Conservation (phyloP, 306 rosid genomes). For the Lathyrus tuberosus region DNA sequence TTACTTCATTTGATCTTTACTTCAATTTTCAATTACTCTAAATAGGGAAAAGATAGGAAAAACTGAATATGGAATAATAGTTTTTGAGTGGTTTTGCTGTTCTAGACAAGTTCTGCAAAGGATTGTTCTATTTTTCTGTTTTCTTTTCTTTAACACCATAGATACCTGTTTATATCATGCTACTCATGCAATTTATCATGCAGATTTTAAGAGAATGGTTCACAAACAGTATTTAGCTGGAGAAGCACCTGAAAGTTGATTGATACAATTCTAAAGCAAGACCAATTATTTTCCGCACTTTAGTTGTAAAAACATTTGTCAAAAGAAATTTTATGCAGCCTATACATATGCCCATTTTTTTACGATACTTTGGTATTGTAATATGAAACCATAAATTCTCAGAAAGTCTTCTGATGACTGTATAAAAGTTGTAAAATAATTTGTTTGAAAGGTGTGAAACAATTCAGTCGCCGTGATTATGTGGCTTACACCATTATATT, state of each 20-base stretch:
- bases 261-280: constrained; percentile 19
- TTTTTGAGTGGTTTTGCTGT: too few species aligned
- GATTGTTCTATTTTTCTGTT: too few species aligned
- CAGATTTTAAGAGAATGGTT: constrained; percentile 88
- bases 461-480: background rate
- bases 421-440: constrained; percentile 33
- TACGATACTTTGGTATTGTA: constrained; percentile 34
- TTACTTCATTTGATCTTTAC: constrained; percentile 24
- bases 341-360: constrained; percentile 33
- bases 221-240: constrained; percentile 81
- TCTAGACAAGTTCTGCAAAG: too few species aligned
- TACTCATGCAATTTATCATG: constrained; percentile 23
- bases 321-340: constrained; percentile 34
- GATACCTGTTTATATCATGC: too few species aligned
- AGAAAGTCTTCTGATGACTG: constrained; percentile 34
- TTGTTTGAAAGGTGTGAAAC: constrained; percentile 21
- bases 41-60: too few species aligned
- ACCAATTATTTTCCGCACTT: constrained; percentile 25
- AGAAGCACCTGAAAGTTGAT: constrained; percentile 76
- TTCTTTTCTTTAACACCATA: too few species aligned
- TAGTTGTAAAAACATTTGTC: constrained; percentile 43
- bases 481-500: constrained; percentile 19
- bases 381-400: constrained; percentile 34
- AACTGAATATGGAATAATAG: too few species aligned
- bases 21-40: constrained; percentile 1